Conservation (phyloP, 768 basidiomycete genomes). For the Inosperma sp. region DNA sequence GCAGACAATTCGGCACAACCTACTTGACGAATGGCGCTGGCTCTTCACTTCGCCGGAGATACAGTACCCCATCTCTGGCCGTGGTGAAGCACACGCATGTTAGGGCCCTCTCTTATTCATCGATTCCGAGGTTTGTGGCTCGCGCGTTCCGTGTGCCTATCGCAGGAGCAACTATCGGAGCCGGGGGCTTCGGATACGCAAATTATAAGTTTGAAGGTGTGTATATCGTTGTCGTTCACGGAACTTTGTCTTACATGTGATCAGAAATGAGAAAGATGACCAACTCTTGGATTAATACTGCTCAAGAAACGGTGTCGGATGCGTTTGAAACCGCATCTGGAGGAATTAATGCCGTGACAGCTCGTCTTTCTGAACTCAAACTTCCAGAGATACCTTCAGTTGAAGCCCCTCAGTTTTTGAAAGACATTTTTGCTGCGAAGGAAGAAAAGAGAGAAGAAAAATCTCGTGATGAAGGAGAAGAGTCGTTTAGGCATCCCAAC, state of each 20-base stretch:
- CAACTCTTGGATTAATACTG: slow-evolving; percentile 56
- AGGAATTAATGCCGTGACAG: slow-evolving; percentile 54
- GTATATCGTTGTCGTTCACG: slow-evolving; percentile 15
- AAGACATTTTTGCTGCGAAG: slow-evolving; percentile 48
- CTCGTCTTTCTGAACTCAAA: slow-evolving; percentile 56
- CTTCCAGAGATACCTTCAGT: slow-evolving; percentile 52
- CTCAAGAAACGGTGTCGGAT: slow-evolving; percentile 67
- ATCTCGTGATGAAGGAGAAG: slow-evolving; percentile 30
- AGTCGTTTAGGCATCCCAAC: slow-evolving; percentile 30
- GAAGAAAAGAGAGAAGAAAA: slow-evolving; percentile 30
- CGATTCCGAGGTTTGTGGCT: slow-evolving; percentile 84
- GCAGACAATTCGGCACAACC: slow-evolving; percentile 52
- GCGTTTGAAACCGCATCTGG: slow-evolving; percentile 70
- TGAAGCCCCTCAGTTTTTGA: slow-evolving; percentile 64
- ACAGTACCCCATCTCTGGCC: slow-evolving; percentile 38
- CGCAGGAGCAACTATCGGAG: slow-evolving; percentile 85
- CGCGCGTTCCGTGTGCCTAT: slow-evolving; percentile 86
- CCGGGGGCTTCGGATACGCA: slow-evolving; percentile 88
- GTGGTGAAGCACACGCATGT: slow-evolving; percentile 62
- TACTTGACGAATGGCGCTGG: slow-evolving; percentile 50
- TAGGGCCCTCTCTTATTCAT: slow-evolving; percentile 78
- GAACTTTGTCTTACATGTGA: slow-evolving; percentile 5
- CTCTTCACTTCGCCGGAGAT: slow-evolving; percentile 44
- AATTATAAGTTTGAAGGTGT: slow-evolving; percentile 95
- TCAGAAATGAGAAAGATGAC: slow-evolving; percentile 71